Evolutionary conservation across 148 eudicot species (phyloP).

Genomic region (Polygonum aviculare): DNA sequence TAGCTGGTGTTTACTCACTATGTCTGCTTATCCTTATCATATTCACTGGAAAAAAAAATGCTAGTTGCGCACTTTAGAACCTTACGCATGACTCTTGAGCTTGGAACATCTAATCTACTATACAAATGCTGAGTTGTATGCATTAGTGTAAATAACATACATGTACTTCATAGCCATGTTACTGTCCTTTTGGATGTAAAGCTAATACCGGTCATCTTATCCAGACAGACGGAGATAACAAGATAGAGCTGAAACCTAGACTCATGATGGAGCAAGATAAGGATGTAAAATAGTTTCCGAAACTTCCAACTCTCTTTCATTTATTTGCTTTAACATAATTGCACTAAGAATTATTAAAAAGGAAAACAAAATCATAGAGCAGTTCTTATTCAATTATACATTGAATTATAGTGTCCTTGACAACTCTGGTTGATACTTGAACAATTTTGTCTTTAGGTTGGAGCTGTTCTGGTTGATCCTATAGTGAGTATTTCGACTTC

Average conservation of each 20-base stretch:
- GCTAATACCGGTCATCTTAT: slow-evolving; percentile 6
- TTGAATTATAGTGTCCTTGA: not conserved
- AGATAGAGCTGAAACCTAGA: slow-evolving; percentile 88
- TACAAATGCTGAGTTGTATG: not conserved
- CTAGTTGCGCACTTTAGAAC: not conserved
- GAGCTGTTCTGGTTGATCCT: slow-evolving; percentile 98
- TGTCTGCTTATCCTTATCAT: not conserved
- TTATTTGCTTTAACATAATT: slow-evolving; percentile 7
- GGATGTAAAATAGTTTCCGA: slow-evolving; percentile 25
- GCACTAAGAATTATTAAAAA: not conserved
- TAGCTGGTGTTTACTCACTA: not conserved
- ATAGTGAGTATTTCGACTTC: slow-evolving; percentile 24
- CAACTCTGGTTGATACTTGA: not conserved
- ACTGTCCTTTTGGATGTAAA: not conserved
- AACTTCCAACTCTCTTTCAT: slow-evolving; percentile 15
- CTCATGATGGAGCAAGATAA: slow-evolving; percentile 87
- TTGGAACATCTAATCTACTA: not conserved
- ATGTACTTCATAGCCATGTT: not conserved
- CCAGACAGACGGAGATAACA: slow-evolving; percentile 89
- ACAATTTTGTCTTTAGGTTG: slow-evolving; percentile 44
- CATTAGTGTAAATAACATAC: not conserved
- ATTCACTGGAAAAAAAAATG: not conserved
- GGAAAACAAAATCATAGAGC: not conserved
- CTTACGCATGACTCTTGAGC: not conserved
- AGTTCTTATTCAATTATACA: not conserved